Evolutionary conservation across 768 basidiomycete genomes (phyloP), one percentile per base, ranked within the genome.

Genomic region (Pleurotus ostreatus): DNA sequence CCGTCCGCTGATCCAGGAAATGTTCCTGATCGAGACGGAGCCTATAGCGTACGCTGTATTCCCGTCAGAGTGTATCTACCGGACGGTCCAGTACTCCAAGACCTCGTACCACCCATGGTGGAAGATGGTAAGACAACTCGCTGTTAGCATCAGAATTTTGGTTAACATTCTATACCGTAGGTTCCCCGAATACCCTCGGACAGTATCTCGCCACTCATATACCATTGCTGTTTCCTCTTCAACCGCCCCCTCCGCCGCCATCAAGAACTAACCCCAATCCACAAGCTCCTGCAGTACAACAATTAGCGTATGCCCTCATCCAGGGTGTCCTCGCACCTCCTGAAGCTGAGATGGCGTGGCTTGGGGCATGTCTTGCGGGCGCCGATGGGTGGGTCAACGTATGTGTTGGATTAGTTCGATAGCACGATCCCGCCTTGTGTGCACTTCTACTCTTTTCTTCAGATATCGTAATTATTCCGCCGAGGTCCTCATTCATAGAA

Each of bases 341-440:
- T 6, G 94, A 97, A 26, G 80, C 93, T 5, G 96, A 98, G 65
- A 78, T 98, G 71, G 93, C 88, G 4, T 97, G 96, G 95, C 69
- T 98, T n/a, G 89, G 92, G 8, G 87, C 91, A 16, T 94, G 93
- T 63, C 74, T 98, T 71, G 84, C 88, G 11, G 94, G 94, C 6
- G 92, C 94, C 11, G 97, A 98, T 65, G 97, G 97, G 4, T 98
- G 94, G 94, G 78, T 96, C 25, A 89, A 91, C 67, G 78, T 98
- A 53, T 95, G 93, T 65, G 75, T 97, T 25, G 90, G 89, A 13
- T 22, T 44, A 11, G 30, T 34, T 34, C 30, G 30, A 34, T 34
- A 34, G 30, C 11, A 34, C 30, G 30, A 2, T 34, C 8, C 30
- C 11, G 30, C 2, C 30, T 34, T 34, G 3, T 34, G 11, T 34